Base-by-base conservation (phyloP, 202 grass and related monocot genomes). In the Elaeis oleifera region DNA sequence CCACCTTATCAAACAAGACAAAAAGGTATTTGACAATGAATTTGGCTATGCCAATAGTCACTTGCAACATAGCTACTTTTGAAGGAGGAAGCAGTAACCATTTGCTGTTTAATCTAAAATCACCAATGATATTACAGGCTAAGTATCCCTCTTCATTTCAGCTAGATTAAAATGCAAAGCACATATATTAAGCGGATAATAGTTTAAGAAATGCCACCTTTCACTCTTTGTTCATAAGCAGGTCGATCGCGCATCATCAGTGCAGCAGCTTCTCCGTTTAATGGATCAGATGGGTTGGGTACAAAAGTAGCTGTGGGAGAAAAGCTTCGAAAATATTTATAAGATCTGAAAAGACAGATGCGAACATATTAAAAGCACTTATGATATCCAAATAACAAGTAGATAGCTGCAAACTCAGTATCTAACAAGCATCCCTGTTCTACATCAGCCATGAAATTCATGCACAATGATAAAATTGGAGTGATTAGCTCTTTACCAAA, bases 311-410 rank as follows among this genome's bases (percentile, higher is more conserved):
- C 59, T 96, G 91, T n/a, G 91, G 91, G 59, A 96, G 87, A 52
- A 96, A 96, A 25, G 88, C 86, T 74, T 96, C 91, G 1, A 96
- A 96, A 28, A 96, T 87, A 83, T 96, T 96, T 19, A 96, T 81
- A 58, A 96, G 76, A 64, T 96, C 91, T 96, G 75, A 14, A 73
- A 59, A 52, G 70, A 28, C 31, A 59, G 1, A 4, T 3, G 22
- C 4, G 27, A 50, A 77, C 36, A 44, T 44, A 2, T 44, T 44
- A 13, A 13, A 44, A 3, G 2, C 11, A 44, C 9, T 13, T 13
- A 44, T 14, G 11, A 13, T 44, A 44, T 44, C 11, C 36, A 9
- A 44, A 32, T 21, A 58, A 63, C 74, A 20, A 64, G 24, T 20
- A 64, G 6, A 6, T 1, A 52, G 18, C 16, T 19, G 53, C 18